Evolutionary conservation across 1,139 yeast genomes (phyloP).

Genomic region (Geotrichum australiense): DNA sequence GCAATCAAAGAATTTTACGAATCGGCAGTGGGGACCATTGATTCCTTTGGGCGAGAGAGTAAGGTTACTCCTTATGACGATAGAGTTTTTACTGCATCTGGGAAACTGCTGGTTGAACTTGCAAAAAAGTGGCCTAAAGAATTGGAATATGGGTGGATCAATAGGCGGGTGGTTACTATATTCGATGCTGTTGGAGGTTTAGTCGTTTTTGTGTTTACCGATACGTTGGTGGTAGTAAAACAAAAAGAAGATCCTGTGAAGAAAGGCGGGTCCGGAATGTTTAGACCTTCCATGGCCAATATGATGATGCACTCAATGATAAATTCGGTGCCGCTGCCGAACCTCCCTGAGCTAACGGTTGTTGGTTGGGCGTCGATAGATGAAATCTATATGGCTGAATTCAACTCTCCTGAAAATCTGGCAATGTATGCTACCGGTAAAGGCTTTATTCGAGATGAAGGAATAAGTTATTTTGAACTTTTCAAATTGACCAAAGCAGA

Average conservation of each 20-base stretch:
- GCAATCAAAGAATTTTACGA: slow-evolving; percentile 42
- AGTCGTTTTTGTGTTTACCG: slow-evolving; percentile 72
- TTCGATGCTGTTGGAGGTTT: slow-evolving; percentile 50
- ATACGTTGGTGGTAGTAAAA: slow-evolving; percentile 59
- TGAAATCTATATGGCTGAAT: slow-evolving; percentile 35
- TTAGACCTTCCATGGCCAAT: slow-evolving; percentile 66
- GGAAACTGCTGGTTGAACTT: slow-evolving; percentile 74
- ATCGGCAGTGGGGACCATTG: slow-evolving; percentile 59
- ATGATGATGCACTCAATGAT: slow-evolving; percentile 82
- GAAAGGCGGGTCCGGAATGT: slow-evolving; percentile 32
- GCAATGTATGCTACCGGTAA: slow-evolving; percentile 19
- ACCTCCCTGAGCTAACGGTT: slow-evolving; percentile 64
- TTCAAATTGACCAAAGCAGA: slow-evolving; percentile 32
- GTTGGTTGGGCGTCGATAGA: slow-evolving; percentile 62
- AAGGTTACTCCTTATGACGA: slow-evolving; percentile 44
- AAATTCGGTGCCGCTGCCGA: slow-evolving; percentile 73
- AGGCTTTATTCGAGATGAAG: slow-evolving; percentile 8
- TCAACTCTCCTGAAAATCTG: slow-evolving; percentile 21
- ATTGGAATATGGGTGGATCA: slow-evolving; percentile 81
- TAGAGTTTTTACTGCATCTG: slow-evolving; percentile 84
- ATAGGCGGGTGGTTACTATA: slow-evolving; percentile 77
- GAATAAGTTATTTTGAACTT: slow-evolving; percentile 10
- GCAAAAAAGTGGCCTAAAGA: slow-evolving; percentile 85
- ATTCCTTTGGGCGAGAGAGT: slow-evolving; percentile 61
- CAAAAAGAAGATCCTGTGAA: slow-evolving; percentile 22